phyloP scores from a whole-genome alignment of 2,329 filamentous ascomycete genomes.

The Calonectria leucothoes region DNA sequence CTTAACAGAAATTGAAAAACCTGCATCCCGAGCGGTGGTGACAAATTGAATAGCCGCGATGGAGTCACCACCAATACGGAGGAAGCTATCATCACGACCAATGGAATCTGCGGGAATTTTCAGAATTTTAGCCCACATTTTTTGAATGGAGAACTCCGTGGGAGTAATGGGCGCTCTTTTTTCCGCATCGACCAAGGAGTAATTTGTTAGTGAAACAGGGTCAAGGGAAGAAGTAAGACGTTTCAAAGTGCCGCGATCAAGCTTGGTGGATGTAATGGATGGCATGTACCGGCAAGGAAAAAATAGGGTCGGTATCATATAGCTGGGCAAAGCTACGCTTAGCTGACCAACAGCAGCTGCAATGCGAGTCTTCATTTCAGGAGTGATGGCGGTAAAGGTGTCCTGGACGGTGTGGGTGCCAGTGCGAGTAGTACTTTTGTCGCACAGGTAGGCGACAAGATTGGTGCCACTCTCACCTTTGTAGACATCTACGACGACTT shows the following conservation, averaged over 20 bases:
- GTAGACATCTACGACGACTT: conserved; percentile 10
- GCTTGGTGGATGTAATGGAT: conserved; percentile 27
- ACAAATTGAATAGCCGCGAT: conserved; percentile 42
- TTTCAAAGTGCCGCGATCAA: conserved; percentile 24
- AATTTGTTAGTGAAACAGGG: conserved; percentile 4
- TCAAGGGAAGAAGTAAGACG: conserved; percentile 12
- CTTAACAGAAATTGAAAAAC: conserved; percentile 12
- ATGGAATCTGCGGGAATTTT: conserved; percentile 43
- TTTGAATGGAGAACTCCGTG: conserved; percentile 27
- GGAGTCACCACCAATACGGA: conserved; percentile 28
- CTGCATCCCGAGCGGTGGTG: conserved; percentile 6
- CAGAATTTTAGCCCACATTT: conserved; percentile 44
- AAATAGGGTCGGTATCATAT: conserved; percentile 34
- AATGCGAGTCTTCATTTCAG: not conserved
- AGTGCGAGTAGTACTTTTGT: not conserved
- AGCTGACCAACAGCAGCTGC: not conserved
- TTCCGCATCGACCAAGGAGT: not conserved
- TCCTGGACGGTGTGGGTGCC: not conserved
- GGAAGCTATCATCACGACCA: conserved; percentile 21
- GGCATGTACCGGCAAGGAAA: conserved; percentile 28
- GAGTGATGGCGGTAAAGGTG: not conserved
- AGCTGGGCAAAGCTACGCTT: conserved; percentile 15
- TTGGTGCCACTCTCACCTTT: not conserved
- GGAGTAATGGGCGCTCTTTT: not conserved
- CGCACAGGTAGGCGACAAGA: not conserved